phyloP scores from a whole-genome alignment of 352 stramenopile genomes.

The Phytophthora crassamura region DNA sequence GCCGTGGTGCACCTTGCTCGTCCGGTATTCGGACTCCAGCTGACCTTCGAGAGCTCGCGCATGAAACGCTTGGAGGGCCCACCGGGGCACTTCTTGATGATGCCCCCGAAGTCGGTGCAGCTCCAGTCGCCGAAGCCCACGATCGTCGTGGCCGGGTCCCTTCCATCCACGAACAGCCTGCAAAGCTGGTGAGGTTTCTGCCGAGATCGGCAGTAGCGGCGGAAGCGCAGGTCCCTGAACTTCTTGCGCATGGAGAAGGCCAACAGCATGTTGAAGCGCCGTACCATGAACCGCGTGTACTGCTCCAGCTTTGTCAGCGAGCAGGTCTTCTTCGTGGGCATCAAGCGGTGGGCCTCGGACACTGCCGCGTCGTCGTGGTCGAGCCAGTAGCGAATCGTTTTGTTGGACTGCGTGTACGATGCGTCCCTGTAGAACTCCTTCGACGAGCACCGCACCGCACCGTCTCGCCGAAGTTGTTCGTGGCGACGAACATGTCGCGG shows the following conservation, averaged over 20 bases:
- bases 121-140: conserved; percentile 30
- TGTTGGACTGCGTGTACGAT: conserved; percentile 16
- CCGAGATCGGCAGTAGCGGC: conserved; percentile 8
- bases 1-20: not conserved
- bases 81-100: not conserved
- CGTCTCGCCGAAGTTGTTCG: conserved; percentile 16
- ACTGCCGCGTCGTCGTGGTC: not conserved
- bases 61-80: not conserved
- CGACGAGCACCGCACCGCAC: conserved; percentile 8
- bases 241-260: conserved; percentile 18
- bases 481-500: conserved; percentile 19
- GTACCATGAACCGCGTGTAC: conserved; percentile 16
- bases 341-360: conserved; percentile 12
- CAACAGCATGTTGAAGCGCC: conserved; percentile 9
- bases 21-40: not conserved
- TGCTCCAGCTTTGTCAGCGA: conserved; percentile 8
- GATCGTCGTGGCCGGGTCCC: conserved; percentile 9
- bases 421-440: conserved; percentile 26
- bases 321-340: conserved; percentile 31
- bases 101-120: conserved; percentile 1
- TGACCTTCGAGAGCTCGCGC: not conserved
- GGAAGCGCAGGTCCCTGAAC: conserved; percentile 23
- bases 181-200: conserved; percentile 28
- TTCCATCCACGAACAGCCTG: not conserved
- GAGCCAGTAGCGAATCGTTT: conserved; percentile 14